phyloP scores from a whole-genome alignment of 345 rosid genomes.

The Leavenworthia alabamica region DNA sequence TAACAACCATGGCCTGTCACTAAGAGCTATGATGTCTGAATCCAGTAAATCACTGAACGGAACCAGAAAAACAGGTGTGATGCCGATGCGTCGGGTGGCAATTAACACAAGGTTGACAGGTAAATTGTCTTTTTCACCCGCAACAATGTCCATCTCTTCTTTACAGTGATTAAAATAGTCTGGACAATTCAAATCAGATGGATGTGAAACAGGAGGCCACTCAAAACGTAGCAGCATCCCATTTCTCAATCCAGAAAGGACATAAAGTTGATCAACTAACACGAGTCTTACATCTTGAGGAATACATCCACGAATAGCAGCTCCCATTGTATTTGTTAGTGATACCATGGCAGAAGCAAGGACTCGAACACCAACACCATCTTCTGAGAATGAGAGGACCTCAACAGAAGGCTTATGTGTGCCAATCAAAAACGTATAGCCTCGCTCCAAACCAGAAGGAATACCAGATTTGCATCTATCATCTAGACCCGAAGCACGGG shows the following conservation, averaged over 20 bases:
- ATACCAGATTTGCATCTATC: constrained; percentile 29
- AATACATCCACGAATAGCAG: constrained; percentile 70
- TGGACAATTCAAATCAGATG: constrained; percentile 32
- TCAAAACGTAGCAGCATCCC: constrained; percentile 98
- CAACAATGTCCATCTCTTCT: constrained; percentile 31
- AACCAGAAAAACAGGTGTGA: constrained; percentile 93
- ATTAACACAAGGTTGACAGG: constrained; percentile 67
- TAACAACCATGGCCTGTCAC: constrained; percentile 96
- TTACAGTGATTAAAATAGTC: constrained; percentile 28
- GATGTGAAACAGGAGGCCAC: constrained; percentile 53
- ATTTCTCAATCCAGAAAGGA: constrained; percentile 89
- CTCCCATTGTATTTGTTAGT: constrained; percentile 59
- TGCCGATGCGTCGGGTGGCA: constrained; percentile 86
- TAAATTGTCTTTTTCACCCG: constrained; percentile 30
- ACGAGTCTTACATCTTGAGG: constrained; percentile 99
- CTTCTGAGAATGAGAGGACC: constrained; percentile 57
- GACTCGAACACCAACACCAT: constrained; percentile 55
- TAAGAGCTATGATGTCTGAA: constrained; percentile 80
- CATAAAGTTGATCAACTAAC: constrained; percentile 67
- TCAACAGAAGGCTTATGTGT: constrained; percentile 98
- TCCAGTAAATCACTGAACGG: constrained; percentile 72
- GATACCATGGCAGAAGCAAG: constrained; percentile 73
- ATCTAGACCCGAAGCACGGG: constrained; percentile 31
- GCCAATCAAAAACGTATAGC: constrained; percentile 73
- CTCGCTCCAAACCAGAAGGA: constrained; percentile 60